Evolutionary conservation across 176 grass and related monocot genomes (phyloP), one percentile per base, ranked within the genome.

Genomic region (Canna indica): DNA sequence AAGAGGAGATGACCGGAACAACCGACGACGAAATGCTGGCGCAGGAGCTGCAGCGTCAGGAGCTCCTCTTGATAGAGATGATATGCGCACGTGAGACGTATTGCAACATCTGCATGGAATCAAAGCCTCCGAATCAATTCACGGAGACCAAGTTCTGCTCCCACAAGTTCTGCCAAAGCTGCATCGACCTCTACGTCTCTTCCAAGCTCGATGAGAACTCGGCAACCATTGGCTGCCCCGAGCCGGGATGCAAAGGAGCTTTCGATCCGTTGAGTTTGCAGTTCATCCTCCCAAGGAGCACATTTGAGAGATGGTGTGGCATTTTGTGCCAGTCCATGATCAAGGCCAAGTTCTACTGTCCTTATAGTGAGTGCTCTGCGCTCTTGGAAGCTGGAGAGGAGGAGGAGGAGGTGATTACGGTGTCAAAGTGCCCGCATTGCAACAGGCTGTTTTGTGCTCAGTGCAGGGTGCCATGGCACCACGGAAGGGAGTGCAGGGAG

Each of bases 381-480:
- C 17, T 73, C 22, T 8, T 73, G 52, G 32, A 59, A 18, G 52
- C n/a, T 8, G 53, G 8, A 14, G 50, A 59, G 33, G 53, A 11
- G 8, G 63, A 35, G 12, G 32, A 36, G 7, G 62, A 27, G 18
- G 24, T 33, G 45, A 39, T 73, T 13, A 38, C 70, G 25, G 5
- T 5, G 12, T 12, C 70, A n/a, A 30, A 29, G 52, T 73, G 50
- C 52, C 70, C 52, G 4, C 10, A 58, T 25, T 73, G 70, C 70
- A 25, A 38, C 22, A 22, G 70, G 52, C 33, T 73, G 32, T 89
- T 91, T 80, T 96, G 88, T 59, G 81, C 88, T 0, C 29, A 29
- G 48, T 96, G 92, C 67, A 87, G 75, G 61, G 92, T 89, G n/a
- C 70, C 92, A 0, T 89, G 92, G 81, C 92, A 96, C 44, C 70